These are phyloP conservation scores for Clohesyomyces aquaticus DNA, from an alignment of 495 filamentous ascomycete species.

Conservation along the genomic window DNA sequence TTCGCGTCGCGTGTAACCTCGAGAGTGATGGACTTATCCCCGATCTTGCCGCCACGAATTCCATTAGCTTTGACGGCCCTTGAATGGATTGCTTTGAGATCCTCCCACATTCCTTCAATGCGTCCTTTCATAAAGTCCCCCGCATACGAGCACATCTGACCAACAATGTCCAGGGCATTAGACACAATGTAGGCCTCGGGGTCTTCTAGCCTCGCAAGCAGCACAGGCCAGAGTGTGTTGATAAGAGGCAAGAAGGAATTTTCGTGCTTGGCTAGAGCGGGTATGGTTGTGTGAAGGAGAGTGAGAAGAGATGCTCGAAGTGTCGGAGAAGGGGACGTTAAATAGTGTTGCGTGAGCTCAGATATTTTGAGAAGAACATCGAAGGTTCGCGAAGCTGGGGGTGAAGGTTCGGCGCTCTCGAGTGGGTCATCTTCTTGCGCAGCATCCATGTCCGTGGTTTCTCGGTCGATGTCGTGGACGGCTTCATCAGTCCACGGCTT, in stretches of 20 bases:
- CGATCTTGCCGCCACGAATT: background rate
- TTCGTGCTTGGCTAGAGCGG: conserved; percentile 71
- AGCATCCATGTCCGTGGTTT: background rate
- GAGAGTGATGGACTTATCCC: background rate
- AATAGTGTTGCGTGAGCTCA: conserved; percentile 63
- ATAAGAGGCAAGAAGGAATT: conserved; percentile 84
- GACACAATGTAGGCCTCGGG: conserved; percentile 74
- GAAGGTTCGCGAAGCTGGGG: conserved; percentile 48
- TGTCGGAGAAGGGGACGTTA: conserved; percentile 78
- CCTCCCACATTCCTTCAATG: conserved; percentile 69
- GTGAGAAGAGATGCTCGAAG: conserved; percentile 75
- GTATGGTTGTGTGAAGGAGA: conserved; percentile 69
- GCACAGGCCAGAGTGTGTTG: conserved; percentile 84
- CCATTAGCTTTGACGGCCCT: conserved; percentile 2
- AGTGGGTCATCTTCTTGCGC: conserved; percentile 52
- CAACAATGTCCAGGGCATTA: conserved; percentile 67
- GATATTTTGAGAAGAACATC: conserved; percentile 49
- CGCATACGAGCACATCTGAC: conserved; percentile 63
- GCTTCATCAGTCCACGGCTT: conserved; percentile 27
- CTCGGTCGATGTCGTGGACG: too few species aligned
- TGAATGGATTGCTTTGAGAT: conserved; percentile 45
- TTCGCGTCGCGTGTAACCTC: background rate
- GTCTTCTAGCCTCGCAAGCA: conserved; percentile 72
- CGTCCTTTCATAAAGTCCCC: conserved; percentile 80
- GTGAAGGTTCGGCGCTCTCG: conserved; percentile 57